A percentile compares a stretch with the other conserved stretches of the same genome.
phyloP scores from a whole-genome alignment of 1,284 basidiomycete genomes.

The Jaminaea rosea region DNA sequence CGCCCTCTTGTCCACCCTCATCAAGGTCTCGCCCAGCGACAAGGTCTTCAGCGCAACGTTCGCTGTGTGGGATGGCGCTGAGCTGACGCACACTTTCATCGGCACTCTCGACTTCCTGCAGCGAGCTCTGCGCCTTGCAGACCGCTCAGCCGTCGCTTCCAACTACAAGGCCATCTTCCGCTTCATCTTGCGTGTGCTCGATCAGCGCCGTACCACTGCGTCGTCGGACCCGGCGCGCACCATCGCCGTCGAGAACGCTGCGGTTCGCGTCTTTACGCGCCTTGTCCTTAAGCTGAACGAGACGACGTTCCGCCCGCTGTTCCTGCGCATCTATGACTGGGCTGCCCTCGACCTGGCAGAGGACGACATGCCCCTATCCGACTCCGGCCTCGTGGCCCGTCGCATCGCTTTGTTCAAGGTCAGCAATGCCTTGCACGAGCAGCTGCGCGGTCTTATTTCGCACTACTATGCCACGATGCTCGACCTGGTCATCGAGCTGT shows the following conservation, averaged over 20 bases:
- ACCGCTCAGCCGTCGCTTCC: constrained; percentile 53
- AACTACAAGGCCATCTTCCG: constrained; percentile 68
- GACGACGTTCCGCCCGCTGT: constrained; percentile 79
- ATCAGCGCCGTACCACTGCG: constrained; percentile 52
- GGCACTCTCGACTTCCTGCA: constrained; percentile 31
- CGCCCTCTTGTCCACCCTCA: neutral
- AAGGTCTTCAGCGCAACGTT: constrained; percentile 5
- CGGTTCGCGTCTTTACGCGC: constrained; percentile 63
- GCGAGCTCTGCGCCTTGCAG: constrained; percentile 24
- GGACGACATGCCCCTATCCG: constrained; percentile 29
- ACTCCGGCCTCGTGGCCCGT: constrained; percentile 27
- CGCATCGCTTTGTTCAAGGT: constrained; percentile 36
- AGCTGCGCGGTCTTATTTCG: constrained; percentile 29
- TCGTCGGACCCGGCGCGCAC: constrained; percentile 44
- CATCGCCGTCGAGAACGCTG: constrained; percentile 49
- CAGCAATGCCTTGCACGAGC: constrained; percentile 26
- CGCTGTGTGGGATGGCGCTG: constrained; percentile 1
- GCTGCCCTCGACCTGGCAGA: constrained; percentile 60
- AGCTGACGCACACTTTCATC: neutral
- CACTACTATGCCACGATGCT: constrained; percentile 53
- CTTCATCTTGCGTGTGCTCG: constrained; percentile 72
- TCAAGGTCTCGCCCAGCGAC: constrained; percentile 10
- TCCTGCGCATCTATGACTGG: constrained; percentile 90
- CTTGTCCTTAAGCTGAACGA: constrained; percentile 90
- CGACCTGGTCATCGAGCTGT: constrained; percentile 60